phyloP scores from a whole-genome alignment of 179 eudicot species.

The Silene coronaria region DNA sequence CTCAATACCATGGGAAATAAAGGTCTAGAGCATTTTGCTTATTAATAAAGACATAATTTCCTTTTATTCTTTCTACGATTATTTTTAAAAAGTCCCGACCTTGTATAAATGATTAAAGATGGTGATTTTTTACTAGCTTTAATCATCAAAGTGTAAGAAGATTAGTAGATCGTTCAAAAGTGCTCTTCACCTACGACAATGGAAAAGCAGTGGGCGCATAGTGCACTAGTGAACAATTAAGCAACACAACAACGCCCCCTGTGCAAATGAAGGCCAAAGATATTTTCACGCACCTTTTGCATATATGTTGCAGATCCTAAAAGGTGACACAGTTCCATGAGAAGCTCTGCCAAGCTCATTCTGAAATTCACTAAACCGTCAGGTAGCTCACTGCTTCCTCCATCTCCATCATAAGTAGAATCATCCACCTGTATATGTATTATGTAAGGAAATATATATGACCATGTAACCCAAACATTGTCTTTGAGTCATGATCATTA shows the following conservation, averaged over 20 bases:
- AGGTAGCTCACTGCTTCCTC: conserved; percentile 62
- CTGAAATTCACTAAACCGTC: conserved; percentile 82
- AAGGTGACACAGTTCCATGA: conserved; percentile 86
- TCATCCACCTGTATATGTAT: conserved; percentile 56
- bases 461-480: neutral
- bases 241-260: neutral
- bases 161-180: neutral
- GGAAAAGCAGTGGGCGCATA: conserved; percentile 2
- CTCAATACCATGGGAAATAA: neutral
- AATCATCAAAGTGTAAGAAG: neutral
- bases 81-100: neutral
- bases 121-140: neutral
- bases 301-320: conserved; percentile 53
- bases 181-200: neutral
- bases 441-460: conserved; percentile 14
- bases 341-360: conserved; percentile 72
- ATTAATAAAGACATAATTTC: neutral
- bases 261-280: conserved; percentile 5
- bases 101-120: neutral
- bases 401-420: conserved; percentile 45
- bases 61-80: neutral
- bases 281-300: conserved; percentile 53
- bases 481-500: neutral
- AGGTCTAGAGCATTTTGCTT: neutral
- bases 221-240: neutral